Evolutionary conservation across 2,329 filamentous ascomycete genomes (phyloP).

Genomic region (Penicillium hesseltinei): DNA sequence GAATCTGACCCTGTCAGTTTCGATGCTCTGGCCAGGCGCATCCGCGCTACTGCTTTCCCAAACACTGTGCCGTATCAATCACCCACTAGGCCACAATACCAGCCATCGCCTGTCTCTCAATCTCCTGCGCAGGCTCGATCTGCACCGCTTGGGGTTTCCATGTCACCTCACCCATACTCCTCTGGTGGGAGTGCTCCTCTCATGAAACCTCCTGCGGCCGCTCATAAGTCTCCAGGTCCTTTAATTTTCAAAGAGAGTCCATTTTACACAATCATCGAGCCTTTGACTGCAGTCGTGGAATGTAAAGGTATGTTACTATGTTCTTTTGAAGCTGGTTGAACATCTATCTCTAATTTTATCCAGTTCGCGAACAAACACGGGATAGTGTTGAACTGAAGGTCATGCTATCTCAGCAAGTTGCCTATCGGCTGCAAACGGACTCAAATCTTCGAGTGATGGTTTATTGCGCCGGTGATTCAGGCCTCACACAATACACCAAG

Average conservation of each 20-base stretch:
- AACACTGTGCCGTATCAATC: conserved; percentile 27
- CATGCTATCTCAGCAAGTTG: conserved; percentile 53
- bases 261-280: conserved; percentile 71
- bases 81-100: conserved; percentile 26
- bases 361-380: conserved; percentile 60
- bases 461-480: conserved; percentile 70
- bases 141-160: conserved; percentile 28
- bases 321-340: neutral
- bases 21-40: conserved; percentile 34
- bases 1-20: conserved; percentile 20
- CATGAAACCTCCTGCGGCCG: conserved; percentile 2
- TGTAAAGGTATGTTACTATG: conserved; percentile 64
- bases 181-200: conserved; percentile 25
- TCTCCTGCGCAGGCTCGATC: conserved; percentile 29
- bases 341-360: conserved; percentile 20
- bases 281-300: conserved; percentile 62
- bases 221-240: conserved; percentile 40
- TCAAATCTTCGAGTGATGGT: conserved; percentile 71
- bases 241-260: conserved; percentile 72
- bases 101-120: conserved; percentile 24
- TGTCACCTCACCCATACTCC: conserved; percentile 31
- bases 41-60: conserved; percentile 33
- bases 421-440: conserved; percentile 59
- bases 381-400: conserved; percentile 61
- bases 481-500: conserved; percentile 55